Percentiles rank a stretch among this genome's conserved stretches.
phyloP scores from a whole-genome alignment of 1,284 basidiomycete species.

The Takashimella tepidaria region DNA sequence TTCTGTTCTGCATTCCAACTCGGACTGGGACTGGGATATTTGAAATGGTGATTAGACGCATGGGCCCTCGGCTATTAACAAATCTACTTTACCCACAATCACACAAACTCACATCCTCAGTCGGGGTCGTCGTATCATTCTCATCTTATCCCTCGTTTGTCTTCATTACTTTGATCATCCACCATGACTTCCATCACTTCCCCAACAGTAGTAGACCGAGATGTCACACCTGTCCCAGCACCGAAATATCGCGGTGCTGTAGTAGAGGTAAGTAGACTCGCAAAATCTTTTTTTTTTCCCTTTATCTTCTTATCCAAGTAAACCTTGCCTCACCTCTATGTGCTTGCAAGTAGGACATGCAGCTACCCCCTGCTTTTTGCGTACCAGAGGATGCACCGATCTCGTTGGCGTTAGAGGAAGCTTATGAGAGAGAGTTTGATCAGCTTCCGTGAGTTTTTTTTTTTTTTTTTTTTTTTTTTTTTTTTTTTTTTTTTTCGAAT shows the following conservation, averaged over 20 bases:
- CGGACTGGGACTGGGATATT: too few species aligned
- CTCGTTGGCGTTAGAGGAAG: slow-evolving; percentile 68
- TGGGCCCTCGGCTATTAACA: too few species aligned
- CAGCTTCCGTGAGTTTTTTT: slow-evolving; percentile 76
- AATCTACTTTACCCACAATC: too few species aligned
- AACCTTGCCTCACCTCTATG: background rate
- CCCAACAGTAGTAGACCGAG: background rate
- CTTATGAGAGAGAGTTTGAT: slow-evolving; percentile 85
- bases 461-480: too few species aligned
- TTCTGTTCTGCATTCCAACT: too few species aligned
- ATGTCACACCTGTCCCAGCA: background rate
- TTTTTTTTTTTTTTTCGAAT: too few species aligned
- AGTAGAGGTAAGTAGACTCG: slow-evolving; percentile 52
- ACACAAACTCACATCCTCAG: too few species aligned
- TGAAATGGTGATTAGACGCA: too few species aligned
- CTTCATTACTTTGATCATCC: background rate
- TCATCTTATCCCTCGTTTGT: background rate
- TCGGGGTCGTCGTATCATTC: too few species aligned
- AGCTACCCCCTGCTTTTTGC: slow-evolving; percentile 83
- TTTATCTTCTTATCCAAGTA: background rate
- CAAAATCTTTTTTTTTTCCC: too few species aligned
- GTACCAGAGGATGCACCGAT: slow-evolving; percentile 66
- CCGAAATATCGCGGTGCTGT: slow-evolving; percentile 65
- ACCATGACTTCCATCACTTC: background rate
- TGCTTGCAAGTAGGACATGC: slow-evolving; percentile 61